These are phyloP conservation scores for Pythium scleroteichum DNA, from an alignment of 352 stramenopile genomes.

Conservation along the genomic window DNA sequence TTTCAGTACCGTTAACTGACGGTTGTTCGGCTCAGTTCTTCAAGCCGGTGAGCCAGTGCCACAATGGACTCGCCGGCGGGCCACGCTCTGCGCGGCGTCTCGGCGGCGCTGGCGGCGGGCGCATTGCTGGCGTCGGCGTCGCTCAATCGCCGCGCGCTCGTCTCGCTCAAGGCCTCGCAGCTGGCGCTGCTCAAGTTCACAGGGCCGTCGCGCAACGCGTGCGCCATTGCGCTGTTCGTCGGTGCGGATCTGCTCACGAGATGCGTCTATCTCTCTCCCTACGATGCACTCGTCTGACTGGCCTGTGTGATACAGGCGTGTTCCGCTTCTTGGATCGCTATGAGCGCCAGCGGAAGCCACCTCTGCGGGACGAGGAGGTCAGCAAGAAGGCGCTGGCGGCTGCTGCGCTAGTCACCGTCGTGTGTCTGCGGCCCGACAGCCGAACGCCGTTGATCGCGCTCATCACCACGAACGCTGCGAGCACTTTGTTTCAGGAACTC, in stretches of 20 bases:
- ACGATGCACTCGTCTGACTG: not conserved
- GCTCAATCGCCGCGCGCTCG: slow-evolving; percentile 33
- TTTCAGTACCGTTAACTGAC: no score
- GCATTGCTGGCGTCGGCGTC: slow-evolving; percentile 31
- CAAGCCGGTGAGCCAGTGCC: not conserved
- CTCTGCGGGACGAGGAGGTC: slow-evolving; percentile 3
- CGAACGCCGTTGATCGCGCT: slow-evolving; percentile 54
- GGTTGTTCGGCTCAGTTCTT: not conserved
- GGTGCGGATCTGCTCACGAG: slow-evolving; percentile 31
- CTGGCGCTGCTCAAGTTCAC: slow-evolving; percentile 25
- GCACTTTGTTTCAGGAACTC: slow-evolving; percentile 34
- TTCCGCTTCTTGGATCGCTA: slow-evolving; percentile 45
- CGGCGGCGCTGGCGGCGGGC: slow-evolving; percentile 29
- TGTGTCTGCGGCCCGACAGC: slow-evolving; percentile 38
- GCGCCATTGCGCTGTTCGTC: slow-evolving; percentile 59
- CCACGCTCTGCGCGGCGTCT: slow-evolving; percentile 38
- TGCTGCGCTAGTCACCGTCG: slow-evolving; percentile 34
- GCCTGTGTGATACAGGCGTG: slow-evolving; percentile 27
- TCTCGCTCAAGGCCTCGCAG: slow-evolving; percentile 14
- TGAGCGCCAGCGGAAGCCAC: not conserved
- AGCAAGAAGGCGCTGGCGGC: slow-evolving; percentile 28
- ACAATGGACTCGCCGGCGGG: slow-evolving; percentile 12
- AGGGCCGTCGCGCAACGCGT: slow-evolving; percentile 42
- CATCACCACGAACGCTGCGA: slow-evolving; percentile 49
- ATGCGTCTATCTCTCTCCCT: not conserved